These are phyloP conservation scores for Cryptococcus amylolentus DNA, from an alignment of 1,284 basidiomycete genomes.

Conservation along the genomic window DNA sequence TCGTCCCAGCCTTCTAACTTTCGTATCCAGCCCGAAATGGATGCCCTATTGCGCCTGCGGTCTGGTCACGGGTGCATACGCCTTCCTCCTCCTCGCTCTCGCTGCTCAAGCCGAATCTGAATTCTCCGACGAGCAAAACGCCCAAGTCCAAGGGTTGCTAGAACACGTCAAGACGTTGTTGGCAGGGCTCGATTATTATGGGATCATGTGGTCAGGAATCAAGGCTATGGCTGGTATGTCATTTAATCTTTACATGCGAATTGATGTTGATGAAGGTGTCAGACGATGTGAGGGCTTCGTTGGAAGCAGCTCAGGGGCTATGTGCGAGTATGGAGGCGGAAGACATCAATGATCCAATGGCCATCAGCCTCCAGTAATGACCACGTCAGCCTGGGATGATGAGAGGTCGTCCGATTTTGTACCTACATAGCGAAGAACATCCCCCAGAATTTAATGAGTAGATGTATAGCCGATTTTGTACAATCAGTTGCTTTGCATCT, in stretches of 20 bases:
- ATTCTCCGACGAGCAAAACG: conserved; percentile 27
- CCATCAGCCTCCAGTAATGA: not conserved
- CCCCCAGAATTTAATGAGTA: no score
- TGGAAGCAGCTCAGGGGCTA: not conserved
- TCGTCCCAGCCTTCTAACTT: not conserved
- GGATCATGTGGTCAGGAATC: conserved; percentile 51
- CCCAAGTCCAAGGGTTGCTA: conserved; percentile 46
- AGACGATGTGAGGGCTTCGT: not conserved
- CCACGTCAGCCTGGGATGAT: no score
- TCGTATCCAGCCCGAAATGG: conserved; percentile 39
- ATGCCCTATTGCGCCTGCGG: conserved; percentile 51
- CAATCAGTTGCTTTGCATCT: no score
- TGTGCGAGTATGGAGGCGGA: no score
- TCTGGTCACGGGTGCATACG: conserved; percentile 47
- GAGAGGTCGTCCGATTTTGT: no score
- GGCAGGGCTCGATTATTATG: conserved; percentile 50
- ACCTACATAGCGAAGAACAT: no score
- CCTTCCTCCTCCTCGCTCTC: conserved; percentile 48
- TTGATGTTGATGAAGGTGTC: not conserved
- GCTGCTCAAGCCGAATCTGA: conserved; percentile 46
- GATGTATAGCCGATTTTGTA: no score
- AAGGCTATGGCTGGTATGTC: conserved; percentile 48
- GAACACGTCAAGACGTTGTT: conserved; percentile 50
- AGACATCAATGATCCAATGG: not conserved
- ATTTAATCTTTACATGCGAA: not conserved